Evolutionary conservation across 1,284 basidiomycete genomes (phyloP).

Genomic region (Lignosus rhinocerotis): DNA sequence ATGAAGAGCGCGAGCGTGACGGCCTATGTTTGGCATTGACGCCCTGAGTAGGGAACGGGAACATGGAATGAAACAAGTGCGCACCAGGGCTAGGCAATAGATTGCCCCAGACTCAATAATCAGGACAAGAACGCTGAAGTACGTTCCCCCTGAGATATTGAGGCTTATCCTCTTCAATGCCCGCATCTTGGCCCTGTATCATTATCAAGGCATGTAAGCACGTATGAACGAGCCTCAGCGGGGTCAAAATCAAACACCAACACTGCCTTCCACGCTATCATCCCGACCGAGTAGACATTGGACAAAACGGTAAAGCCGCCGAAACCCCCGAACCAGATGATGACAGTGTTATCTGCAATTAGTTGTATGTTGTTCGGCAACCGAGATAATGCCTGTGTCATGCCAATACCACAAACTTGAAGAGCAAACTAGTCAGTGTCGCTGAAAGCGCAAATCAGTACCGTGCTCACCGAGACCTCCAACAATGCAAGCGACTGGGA

Average conservation of each 20-base stretch:
- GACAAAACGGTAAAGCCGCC: constrained; percentile 1
- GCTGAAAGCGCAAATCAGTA: neutral
- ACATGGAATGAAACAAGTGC: neutral
- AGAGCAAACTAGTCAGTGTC: neutral
- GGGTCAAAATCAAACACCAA: neutral
- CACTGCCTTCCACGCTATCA: constrained; percentile 5
- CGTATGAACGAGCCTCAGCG: neutral
- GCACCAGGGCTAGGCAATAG: neutral
- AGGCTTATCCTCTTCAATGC: neutral
- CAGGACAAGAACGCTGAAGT: neutral
- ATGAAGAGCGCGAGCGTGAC: neutral
- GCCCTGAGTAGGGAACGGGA: no score
- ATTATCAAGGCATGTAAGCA: neutral
- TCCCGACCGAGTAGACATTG: constrained; percentile 1
- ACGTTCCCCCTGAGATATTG: neutral
- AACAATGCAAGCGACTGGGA: neutral
- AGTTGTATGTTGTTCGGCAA: neutral
- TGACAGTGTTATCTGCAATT: neutral
- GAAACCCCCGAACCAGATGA: constrained; percentile 2
- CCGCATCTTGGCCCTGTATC: neutral
- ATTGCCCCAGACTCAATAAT: constrained; percentile 1
- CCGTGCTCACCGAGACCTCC: neutral
- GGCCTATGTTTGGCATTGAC: neutral
- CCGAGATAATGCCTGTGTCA: neutral
- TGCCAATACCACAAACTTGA: constrained; percentile 2